Evolutionary conservation across 1,139 yeast species (phyloP), one percentile per base, ranked within the genome.

Genomic region (Wickerhamomyces sp.): DNA sequence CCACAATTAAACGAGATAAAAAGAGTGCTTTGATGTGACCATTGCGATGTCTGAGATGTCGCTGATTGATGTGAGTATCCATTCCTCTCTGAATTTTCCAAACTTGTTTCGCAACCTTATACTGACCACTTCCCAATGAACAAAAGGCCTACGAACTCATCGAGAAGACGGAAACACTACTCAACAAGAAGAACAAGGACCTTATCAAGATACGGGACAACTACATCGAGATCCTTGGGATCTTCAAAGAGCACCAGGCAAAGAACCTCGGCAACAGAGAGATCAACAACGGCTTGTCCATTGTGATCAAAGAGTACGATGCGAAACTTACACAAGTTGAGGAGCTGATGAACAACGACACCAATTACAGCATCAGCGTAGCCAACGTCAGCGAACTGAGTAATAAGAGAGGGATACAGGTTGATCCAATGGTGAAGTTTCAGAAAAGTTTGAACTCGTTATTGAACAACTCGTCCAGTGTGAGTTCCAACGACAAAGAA

Each of bases 151-250:
- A 51, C 18, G 52, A 45, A 15, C 20, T 44, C 10, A 45, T 49
- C 16, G 52, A 50, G 14, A 40, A 38, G 32, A 52, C 53, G 3
- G 54, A 50, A 23, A 28, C 33, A 14, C 34, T 42, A 8, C 36
- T 36, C 9, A 12, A 4, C 9, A 26, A 18, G 21, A 26, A 26
- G 28, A 26, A 17, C 16, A 26, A 26, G 18, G 28, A 26, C 15
- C 15, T 17, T 14, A 16, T 17, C 19, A 26, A 26, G 12, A n/a
- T 26, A 17, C 13, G 28, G 12, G 28, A 16, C 6, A 26, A 17
- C 22, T 26, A 26, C 28, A 14, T 13, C 35, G 43, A 3, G 42
- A 46, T 33, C 17, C 28, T 11, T 33, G 43, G 23, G 52, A 54
- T 5, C 37, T 48, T 18, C 33, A 31, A 6, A 17, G 23, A 16